Percentiles rank a stretch among this genome's conserved stretches.
Conservation (phyloP, 768 basidiomycete genomes). For the Leccinellum rugosiceps region DNA sequence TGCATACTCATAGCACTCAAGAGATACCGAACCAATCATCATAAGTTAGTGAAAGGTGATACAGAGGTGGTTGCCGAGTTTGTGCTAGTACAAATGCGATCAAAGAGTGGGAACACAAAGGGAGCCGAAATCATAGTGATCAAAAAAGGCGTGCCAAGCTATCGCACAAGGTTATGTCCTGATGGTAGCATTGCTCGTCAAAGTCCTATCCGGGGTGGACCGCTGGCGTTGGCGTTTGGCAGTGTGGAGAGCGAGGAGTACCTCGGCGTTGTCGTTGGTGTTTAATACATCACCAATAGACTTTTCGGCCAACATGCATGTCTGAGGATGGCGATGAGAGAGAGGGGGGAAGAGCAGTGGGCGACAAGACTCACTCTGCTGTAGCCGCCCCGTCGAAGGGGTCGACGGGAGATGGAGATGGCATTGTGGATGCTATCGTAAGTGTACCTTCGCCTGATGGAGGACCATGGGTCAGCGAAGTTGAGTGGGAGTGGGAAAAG, state of each 20-base stretch:
- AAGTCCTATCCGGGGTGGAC: conserved; percentile 14
- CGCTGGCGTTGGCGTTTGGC: conserved; percentile 19
- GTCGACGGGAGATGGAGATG: conserved; percentile 64
- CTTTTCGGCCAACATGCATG: conserved; percentile 65
- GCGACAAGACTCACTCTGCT: conserved; percentile 40
- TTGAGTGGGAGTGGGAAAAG: not conserved
- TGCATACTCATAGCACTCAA: conserved; percentile 9
- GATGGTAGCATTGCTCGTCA: conserved; percentile 19
- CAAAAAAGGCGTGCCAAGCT: not conserved
- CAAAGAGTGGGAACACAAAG: not conserved
- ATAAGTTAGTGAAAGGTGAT: conserved; percentile 21
- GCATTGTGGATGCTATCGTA: conserved; percentile 81
- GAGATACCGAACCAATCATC: not conserved
- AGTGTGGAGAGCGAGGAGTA: conserved; percentile 63
- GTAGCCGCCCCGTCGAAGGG: conserved; percentile 56
- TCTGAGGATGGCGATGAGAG: conserved; percentile 36
- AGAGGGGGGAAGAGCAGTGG: not conserved
- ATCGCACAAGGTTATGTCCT: conserved; percentile 20
- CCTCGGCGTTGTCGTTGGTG: conserved; percentile 61
- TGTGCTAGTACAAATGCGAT: conserved; percentile 27
- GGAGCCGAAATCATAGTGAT: not conserved
- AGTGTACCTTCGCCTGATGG: conserved; percentile 63
- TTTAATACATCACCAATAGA: conserved; percentile 70
- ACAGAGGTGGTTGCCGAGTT: conserved; percentile 22
- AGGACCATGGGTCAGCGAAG: conserved; percentile 5